These are phyloP conservation scores for Aspergillus ruber DNA, from an alignment of 2,329 filamentous ascomycete genomes.

Conservation along the genomic window DNA sequence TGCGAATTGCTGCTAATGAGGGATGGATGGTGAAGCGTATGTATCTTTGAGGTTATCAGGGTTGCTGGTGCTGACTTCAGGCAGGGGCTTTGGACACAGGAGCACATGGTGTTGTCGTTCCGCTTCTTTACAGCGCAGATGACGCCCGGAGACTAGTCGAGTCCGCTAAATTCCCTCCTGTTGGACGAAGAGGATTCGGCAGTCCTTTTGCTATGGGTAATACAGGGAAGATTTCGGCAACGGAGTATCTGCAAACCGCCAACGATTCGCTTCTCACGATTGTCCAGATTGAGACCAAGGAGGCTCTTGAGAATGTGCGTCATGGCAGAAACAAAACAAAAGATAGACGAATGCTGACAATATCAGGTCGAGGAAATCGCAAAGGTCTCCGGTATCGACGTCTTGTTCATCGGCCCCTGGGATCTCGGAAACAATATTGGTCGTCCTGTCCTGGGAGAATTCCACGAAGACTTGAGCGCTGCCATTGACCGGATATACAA, in stretches of 20 bases:
- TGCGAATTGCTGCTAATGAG: slow-evolving; percentile 50
- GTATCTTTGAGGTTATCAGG: neutral
- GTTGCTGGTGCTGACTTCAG: neutral
- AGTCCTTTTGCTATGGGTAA: slow-evolving; percentile 48
- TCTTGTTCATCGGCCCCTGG: slow-evolving; percentile 50
- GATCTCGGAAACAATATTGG: slow-evolving; percentile 55
- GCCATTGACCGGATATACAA: slow-evolving; percentile 48
- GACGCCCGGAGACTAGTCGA: slow-evolving; percentile 48
- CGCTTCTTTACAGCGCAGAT: slow-evolving; percentile 47
- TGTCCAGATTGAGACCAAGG: slow-evolving; percentile 38
- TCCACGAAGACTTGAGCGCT: slow-evolving; percentile 45
- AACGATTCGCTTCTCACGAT: slow-evolving; percentile 49
- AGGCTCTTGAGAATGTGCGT: slow-evolving; percentile 32
- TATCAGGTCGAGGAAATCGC: slow-evolving; percentile 44
- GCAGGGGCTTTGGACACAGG: slow-evolving; percentile 52
- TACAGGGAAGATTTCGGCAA: slow-evolving; percentile 29
- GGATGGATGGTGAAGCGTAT: slow-evolving; percentile 56
- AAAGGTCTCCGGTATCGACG: slow-evolving; percentile 47
- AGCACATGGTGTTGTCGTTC: slow-evolving; percentile 54
- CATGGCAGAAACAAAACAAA: neutral
- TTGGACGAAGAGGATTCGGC: slow-evolving; percentile 51
- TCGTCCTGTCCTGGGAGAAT: slow-evolving; percentile 43
- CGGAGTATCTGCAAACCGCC: slow-evolving; percentile 50
- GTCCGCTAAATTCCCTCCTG: slow-evolving; percentile 51
- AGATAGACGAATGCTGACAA: neutral